Conservation (phyloP, 208 protist genomes). For the Herpetomonas samuelpessoai region DNA sequence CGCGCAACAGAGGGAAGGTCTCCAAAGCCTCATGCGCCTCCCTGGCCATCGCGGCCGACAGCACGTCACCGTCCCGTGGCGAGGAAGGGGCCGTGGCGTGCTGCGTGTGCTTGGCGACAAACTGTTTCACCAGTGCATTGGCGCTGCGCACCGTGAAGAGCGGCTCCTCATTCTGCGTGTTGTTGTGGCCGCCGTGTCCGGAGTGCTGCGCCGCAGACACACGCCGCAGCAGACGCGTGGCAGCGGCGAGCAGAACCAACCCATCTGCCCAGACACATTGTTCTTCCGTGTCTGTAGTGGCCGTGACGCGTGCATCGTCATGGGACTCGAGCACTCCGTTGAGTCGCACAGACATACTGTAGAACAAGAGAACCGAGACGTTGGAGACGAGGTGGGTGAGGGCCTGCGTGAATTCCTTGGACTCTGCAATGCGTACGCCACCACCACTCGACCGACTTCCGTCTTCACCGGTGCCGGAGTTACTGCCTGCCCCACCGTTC, state of each 20-base stretch:
- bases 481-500: neutral
- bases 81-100: too few relatives aligned
- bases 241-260: conserved; percentile 34
- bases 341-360: neutral
- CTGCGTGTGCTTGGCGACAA: conserved; percentile 42
- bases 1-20: neutral
- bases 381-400: neutral
- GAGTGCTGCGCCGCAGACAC: conserved; percentile 16
- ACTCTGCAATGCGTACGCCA: neutral
- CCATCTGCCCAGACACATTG: conserved; percentile 24
- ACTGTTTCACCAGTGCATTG: conserved; percentile 38
- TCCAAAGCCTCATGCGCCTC: neutral
- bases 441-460: neutral
- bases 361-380: neutral
- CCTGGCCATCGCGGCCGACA: neutral
- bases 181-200: conserved; percentile 5
- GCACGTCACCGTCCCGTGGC: too few relatives aligned
- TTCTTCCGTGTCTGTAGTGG: conserved; percentile 3
- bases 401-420: conserved; percentile 3
- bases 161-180: neutral
- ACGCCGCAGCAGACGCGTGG: conserved; percentile 36
- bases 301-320: too few relatives aligned
- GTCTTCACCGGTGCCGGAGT: neutral
- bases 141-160: conserved; percentile 28
- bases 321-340: too few relatives aligned